These are phyloP conservation scores for Apiospora hydei DNA, from an alignment of 2,329 filamentous ascomycete genomes.

Conservation along the genomic window DNA sequence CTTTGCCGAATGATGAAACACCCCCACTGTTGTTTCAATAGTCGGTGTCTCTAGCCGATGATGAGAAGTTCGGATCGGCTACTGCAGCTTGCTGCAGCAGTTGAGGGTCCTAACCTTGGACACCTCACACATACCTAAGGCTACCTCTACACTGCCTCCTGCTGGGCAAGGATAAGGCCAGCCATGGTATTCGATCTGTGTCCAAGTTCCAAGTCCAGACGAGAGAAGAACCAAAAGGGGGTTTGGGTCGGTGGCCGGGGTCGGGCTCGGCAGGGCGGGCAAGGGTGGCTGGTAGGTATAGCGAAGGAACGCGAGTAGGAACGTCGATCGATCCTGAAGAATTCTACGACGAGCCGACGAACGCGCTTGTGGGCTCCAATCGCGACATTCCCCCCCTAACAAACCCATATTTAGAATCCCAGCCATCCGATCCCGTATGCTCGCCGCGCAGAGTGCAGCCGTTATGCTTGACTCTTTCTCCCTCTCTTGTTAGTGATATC, in stretches of 20 bases:
- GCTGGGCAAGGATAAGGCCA: background rate
- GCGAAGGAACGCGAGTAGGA: background rate
- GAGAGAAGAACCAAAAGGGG: background rate
- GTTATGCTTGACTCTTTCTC: background rate
- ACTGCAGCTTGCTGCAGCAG: background rate
- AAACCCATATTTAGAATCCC: background rate
- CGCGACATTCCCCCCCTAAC: background rate
- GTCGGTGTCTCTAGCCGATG: background rate
- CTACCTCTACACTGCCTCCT: background rate
- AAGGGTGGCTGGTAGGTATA: background rate
- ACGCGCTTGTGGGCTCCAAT: background rate
- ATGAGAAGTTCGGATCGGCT: background rate
- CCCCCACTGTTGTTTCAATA: background rate
- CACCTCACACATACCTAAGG: background rate
- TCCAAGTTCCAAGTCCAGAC: background rate
- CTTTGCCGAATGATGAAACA: slow-evolving; percentile 14
- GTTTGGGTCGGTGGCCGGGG: no score
- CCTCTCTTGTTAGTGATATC: background rate
- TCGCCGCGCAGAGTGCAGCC: background rate
- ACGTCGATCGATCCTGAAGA: slow-evolving; percentile 4
- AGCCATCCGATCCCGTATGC: background rate
- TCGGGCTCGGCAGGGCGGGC: no score
- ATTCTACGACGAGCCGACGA: slow-evolving; percentile 8
- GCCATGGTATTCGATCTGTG: background rate
- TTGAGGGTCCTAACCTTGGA: background rate